These are phyloP conservation scores for Shiraia sp. DNA, from an alignment of 2,329 filamentous ascomycete genomes.

Conservation along the genomic window DNA sequence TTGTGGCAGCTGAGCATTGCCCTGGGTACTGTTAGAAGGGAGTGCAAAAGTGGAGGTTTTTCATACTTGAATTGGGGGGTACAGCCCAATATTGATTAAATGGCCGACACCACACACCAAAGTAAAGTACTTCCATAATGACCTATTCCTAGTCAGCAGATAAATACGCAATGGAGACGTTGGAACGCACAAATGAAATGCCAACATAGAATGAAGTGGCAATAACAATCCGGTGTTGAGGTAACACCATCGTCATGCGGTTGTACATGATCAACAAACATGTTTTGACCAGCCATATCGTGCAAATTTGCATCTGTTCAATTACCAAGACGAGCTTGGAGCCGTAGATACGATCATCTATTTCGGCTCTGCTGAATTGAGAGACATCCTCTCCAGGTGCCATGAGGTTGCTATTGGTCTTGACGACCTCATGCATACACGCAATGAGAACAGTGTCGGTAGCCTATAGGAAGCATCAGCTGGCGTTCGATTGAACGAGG, in stretches of 20 bases:
- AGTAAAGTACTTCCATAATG: constrained; percentile 54
- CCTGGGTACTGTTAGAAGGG: constrained; percentile 13
- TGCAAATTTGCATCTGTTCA: constrained; percentile 57
- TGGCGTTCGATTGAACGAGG: background rate
- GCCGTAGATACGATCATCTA: constrained; percentile 52
- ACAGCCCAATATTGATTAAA: constrained; percentile 59
- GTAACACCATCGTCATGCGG: constrained; percentile 49
- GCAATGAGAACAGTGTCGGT: constrained; percentile 41
- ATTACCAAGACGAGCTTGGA: constrained; percentile 59
- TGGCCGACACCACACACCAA: constrained; percentile 60
- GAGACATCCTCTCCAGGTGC: constrained; percentile 37
- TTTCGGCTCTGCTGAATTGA: constrained; percentile 41
- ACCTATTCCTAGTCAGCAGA: constrained; percentile 14
- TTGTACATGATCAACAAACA: constrained; percentile 60
- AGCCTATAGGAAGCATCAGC: constrained; percentile 18
- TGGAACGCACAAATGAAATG: constrained; percentile 47
- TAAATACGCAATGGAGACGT: background rate
- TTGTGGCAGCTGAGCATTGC: constrained; percentile 50
- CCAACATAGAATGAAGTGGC: constrained; percentile 51
- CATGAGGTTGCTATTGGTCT: constrained; percentile 42
- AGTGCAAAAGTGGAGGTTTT: background rate
- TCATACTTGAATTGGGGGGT: constrained; percentile 43
- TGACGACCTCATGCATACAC: constrained; percentile 36
- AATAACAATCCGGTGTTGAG: constrained; percentile 44
- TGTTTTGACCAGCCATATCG: constrained; percentile 57